A percentile compares a stretch with the other conserved stretches of the same genome.
These are phyloP conservation scores for Podila clonocystis DNA, from an alignment of 192 early-diverging fungal species.

Conservation along the genomic window DNA sequence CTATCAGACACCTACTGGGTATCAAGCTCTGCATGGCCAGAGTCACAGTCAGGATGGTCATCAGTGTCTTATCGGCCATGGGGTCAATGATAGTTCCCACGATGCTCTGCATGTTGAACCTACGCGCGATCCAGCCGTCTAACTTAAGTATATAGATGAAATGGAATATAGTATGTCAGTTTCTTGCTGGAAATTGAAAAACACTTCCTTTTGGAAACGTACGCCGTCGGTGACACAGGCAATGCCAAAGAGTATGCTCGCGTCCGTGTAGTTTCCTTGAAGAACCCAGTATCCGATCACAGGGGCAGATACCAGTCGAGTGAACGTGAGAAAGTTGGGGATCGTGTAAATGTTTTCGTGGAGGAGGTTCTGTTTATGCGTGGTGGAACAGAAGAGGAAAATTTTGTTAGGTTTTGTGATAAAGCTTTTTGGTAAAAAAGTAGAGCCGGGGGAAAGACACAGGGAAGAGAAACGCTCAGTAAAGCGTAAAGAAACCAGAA, in stretches of 20 bases:
- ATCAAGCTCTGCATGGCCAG: slow-evolving; percentile 76
- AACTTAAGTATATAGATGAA: slow-evolving; percentile 47
- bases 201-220: slow-evolving; percentile 15
- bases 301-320: slow-evolving; percentile 82
- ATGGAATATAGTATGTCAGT: not conserved
- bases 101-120: slow-evolving; percentile 86
- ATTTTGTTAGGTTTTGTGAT: not conserved
- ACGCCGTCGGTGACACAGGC: slow-evolving; percentile 88
- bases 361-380: slow-evolving; percentile 1
- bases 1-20: slow-evolving; percentile 63
- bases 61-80: slow-evolving; percentile 91
- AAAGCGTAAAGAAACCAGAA: not conserved
- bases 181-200: not conserved
- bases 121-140: slow-evolving; percentile 91
- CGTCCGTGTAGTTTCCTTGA: slow-evolving; percentile 72
- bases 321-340: slow-evolving; percentile 88
- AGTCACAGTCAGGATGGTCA: slow-evolving; percentile 89
- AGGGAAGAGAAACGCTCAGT: not conserved
- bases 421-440: not conserved
- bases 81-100: slow-evolving; percentile 94
- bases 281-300: slow-evolving; percentile 92
- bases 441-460: not conserved
- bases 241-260: slow-evolving; percentile 79
- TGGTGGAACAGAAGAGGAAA: not conserved
- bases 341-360: slow-evolving; percentile 90